These are phyloP conservation scores for Myxozyma monticola DNA, from an alignment of 805 yeast genomes.

Conservation along the genomic window DNA sequence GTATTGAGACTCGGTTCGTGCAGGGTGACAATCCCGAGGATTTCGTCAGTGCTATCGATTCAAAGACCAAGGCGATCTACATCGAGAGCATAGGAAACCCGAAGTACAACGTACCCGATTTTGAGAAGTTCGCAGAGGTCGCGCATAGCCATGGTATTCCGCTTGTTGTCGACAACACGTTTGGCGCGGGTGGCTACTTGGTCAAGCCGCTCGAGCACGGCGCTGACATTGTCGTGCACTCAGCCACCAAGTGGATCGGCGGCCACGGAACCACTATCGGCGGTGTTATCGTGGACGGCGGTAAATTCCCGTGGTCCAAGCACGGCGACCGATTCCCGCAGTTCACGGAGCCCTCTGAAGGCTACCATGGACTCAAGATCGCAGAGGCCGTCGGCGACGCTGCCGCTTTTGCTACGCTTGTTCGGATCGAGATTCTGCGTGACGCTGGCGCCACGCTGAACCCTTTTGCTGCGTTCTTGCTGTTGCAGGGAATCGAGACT, in stretches of 20 bases:
- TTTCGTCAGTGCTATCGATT: conserved; percentile 73
- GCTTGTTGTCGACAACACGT: conserved; percentile 91
- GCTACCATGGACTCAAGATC: conserved; percentile 85
- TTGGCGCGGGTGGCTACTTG: conserved; percentile 93
- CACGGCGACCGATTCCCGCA: conserved; percentile 89
- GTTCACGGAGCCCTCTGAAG: conserved; percentile 85
- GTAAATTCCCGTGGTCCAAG: conserved; percentile 88
- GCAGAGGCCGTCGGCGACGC: conserved; percentile 78
- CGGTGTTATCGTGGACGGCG: conserved; percentile 86
- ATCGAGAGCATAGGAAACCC: conserved; percentile 93
- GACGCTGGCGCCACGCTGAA: conserved; percentile 87
- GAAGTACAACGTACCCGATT: conserved; percentile 79
- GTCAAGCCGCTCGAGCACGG: conserved; percentile 84
- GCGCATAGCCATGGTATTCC: conserved; percentile 89
- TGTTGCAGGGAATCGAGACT: conserved; percentile 92
- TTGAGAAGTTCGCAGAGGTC: conserved; percentile 67
- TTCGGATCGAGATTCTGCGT: conserved; percentile 81
- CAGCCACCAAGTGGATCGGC: conserved; percentile 97
- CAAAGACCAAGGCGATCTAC: conserved; percentile 84
- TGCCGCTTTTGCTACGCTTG: conserved; percentile 71
- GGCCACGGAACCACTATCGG: conserved; percentile 96
- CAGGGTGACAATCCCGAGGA: conserved; percentile 74
- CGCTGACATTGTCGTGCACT: conserved; percentile 88
- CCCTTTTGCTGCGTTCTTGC: conserved; percentile 85
- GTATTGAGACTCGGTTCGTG: conserved; percentile 83